Evolutionary conservation across 805 yeast species (phyloP).

Genomic region (Scheffersomyces lignosus): DNA sequence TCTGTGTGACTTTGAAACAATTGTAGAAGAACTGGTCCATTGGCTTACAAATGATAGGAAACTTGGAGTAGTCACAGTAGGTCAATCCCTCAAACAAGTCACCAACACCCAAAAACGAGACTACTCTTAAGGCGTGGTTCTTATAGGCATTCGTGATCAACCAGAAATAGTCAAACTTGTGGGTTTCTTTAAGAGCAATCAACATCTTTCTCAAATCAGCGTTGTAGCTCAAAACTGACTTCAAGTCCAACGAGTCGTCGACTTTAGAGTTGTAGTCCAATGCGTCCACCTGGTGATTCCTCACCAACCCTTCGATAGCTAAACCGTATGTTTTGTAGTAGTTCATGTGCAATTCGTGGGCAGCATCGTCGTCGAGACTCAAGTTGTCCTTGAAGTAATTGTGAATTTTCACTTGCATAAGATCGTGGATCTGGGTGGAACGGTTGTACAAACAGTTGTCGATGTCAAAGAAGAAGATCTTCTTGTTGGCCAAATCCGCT

Average conservation of each 20-base stretch:
- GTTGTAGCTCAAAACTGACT: slow-evolving; percentile 69
- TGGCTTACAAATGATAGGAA: slow-evolving; percentile 86
- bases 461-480: slow-evolving; percentile 80
- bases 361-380: slow-evolving; percentile 66
- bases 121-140: slow-evolving; percentile 82
- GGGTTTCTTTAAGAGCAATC: slow-evolving; percentile 36
- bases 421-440: slow-evolving; percentile 72
- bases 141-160: slow-evolving; percentile 92
- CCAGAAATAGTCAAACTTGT: slow-evolving; percentile 78
- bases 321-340: slow-evolving; percentile 89
- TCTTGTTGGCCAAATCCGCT: slow-evolving; percentile 19
- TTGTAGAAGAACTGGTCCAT: slow-evolving; percentile 64
- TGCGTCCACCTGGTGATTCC: slow-evolving; percentile 75
- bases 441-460: slow-evolving; percentile 88
- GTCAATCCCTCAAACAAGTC: slow-evolving; percentile 93
- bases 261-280: slow-evolving; percentile 84
- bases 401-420: slow-evolving; percentile 87
- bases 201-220: slow-evolving; percentile 53
- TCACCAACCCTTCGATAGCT: slow-evolving; percentile 85
- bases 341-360: slow-evolving; percentile 63
- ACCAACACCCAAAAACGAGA: slow-evolving; percentile 81
- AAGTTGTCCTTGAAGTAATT: slow-evolving; percentile 71
- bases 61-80: slow-evolving; percentile 78
- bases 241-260: slow-evolving; percentile 90
- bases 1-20: slow-evolving; percentile 67